A percentile compares a stretch with the other conserved stretches of the same genome.
phyloP scores from a whole-genome alignment of 2,329 filamentous ascomycete genomes.

The Alternaria dauci region DNA sequence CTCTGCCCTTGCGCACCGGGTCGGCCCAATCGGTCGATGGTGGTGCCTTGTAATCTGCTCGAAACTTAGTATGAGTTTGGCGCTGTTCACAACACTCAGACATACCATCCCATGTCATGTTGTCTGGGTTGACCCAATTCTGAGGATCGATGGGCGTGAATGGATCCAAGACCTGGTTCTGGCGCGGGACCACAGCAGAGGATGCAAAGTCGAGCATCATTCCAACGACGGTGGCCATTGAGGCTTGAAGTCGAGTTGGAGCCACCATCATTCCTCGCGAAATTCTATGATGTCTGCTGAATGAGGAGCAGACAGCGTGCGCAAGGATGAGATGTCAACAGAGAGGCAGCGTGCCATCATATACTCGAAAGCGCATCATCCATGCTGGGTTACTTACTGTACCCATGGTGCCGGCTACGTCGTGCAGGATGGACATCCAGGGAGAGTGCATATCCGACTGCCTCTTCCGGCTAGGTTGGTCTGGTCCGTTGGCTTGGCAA shows the following conservation, averaged over 20 bases:
- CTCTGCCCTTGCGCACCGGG: constrained; percentile 54
- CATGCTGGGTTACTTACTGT: not conserved
- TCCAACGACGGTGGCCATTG: constrained; percentile 25
- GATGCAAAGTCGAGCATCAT: constrained; percentile 27
- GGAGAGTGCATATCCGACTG: constrained; percentile 1
- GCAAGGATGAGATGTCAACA: not conserved
- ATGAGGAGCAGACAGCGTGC: not conserved
- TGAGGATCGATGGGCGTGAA: constrained; percentile 62
- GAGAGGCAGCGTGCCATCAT: not conserved
- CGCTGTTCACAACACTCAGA: constrained; percentile 47
- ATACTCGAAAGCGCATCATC: not conserved
- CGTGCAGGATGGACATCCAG: not conserved
- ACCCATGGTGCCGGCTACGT: not conserved
- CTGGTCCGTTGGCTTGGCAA: not conserved
- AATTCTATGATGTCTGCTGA: not conserved
- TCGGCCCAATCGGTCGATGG: constrained; percentile 61
- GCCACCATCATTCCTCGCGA: not conserved
- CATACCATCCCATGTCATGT: constrained; percentile 56
- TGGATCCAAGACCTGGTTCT: constrained; percentile 46
- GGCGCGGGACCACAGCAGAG: constrained; percentile 25
- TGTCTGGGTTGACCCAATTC: constrained; percentile 62
- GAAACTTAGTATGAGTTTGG: constrained; percentile 56
- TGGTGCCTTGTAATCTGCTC: constrained; percentile 53
- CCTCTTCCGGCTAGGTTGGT: not conserved
- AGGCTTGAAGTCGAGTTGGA: not conserved